phyloP scores from a whole-genome alignment of 2,329 filamentous ascomycete species.

The Monilinia vaccinii-corymbosi region DNA sequence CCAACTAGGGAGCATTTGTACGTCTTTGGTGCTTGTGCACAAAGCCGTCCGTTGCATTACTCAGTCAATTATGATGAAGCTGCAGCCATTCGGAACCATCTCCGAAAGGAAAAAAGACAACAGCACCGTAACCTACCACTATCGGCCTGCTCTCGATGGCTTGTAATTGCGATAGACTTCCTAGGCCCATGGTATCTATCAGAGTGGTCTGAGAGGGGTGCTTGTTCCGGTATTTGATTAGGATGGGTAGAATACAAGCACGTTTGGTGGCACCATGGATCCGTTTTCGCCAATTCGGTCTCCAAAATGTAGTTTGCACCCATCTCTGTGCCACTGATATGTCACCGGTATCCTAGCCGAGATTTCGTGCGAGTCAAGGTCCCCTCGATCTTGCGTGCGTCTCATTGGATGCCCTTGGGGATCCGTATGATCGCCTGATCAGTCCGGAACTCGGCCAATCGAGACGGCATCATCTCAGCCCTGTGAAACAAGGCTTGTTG shows the following conservation, averaged over 20 bases:
- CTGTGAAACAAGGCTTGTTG: not conserved
- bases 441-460: not conserved
- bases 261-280: not conserved
- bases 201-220: not conserved
- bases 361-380: not conserved
- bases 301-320: not conserved
- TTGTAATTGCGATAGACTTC: not conserved
- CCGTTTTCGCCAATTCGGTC: not conserved
- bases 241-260: not conserved
- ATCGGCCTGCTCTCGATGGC: no score
- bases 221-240: not conserved
- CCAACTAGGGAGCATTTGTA: not conserved
- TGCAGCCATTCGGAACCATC: not conserved
- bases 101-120: not conserved
- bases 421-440: not conserved
- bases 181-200: not conserved
- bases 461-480: not conserved
- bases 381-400: not conserved
- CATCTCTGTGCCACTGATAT: not conserved
- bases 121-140: not conserved
- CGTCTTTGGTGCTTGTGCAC: not conserved
- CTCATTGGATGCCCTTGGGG: not conserved
- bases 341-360: not conserved
- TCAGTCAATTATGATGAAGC: not conserved
- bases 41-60: conserved; percentile 1